phyloP scores from a whole-genome alignment of 805 yeast genomes.

The Teunomyces lycoperdinae region DNA sequence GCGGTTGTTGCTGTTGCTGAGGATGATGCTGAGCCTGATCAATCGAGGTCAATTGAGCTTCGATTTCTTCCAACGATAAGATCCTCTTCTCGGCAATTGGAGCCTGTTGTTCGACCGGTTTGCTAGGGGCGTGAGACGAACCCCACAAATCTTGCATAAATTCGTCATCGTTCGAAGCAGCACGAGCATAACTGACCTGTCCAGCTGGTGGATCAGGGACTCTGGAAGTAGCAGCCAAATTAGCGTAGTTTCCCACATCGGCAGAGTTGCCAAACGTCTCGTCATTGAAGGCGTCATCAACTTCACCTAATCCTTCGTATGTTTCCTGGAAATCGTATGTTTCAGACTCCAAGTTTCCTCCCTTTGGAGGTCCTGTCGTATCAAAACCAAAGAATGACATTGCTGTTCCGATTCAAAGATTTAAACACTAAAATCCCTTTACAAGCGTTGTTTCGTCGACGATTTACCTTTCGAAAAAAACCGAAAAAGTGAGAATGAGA shows the following conservation, averaged over 20 bases:
- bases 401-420: background rate
- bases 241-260: conserved; percentile 40
- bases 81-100: conserved; percentile 44
- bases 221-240: conserved; percentile 6
- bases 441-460: background rate
- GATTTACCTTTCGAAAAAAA: background rate
- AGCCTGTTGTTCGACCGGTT: conserved; percentile 32
- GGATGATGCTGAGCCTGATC: conserved; percentile 26
- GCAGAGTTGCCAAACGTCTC: conserved; percentile 68
- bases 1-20: conserved; percentile 21
- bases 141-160: conserved; percentile 48
- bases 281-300: conserved; percentile 77
- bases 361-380: conserved; percentile 39
- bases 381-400: conserved; percentile 74
- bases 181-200: conserved; percentile 43
- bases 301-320: conserved; percentile 75
- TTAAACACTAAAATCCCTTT: background rate
- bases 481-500: background rate
- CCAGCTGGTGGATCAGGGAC: conserved; percentile 17
- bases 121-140: conserved; percentile 26
- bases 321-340: conserved; percentile 78
- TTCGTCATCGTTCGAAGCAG: conserved; percentile 41
- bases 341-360: conserved; percentile 10
- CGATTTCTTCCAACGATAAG: conserved; percentile 78
- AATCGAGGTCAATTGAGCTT: conserved; percentile 64